phyloP scores from a whole-genome alignment of 306 rosid genomes.

The Sicyos edulis region DNA sequence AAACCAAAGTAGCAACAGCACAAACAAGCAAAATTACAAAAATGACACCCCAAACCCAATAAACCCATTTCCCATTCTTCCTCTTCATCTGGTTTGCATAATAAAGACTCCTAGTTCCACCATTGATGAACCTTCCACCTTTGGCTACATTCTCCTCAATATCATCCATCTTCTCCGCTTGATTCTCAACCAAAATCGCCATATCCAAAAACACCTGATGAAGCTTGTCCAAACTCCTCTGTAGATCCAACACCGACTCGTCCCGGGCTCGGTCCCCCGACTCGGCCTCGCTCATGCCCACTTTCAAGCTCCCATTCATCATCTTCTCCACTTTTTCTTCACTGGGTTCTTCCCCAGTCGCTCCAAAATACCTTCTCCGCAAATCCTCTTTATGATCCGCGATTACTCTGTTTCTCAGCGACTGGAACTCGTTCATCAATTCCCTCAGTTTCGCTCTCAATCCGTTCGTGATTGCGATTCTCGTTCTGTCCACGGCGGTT shows the following conservation, averaged over 20 bases:
- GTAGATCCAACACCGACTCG: constrained; percentile 72
- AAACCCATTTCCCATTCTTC: constrained; percentile 44
- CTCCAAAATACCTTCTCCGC: constrained; percentile 56
- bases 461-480: constrained; percentile 61
- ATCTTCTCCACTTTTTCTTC: constrained; percentile 67
- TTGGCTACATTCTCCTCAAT: constrained; percentile 78
- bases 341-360: constrained; percentile 56
- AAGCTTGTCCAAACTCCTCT: constrained; percentile 80
- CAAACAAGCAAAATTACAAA: constrained; percentile 52
- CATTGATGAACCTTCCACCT: constrained; percentile 56
- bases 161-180: constrained; percentile 66
- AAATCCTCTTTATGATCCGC: constrained; percentile 76
- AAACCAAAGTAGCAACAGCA: constrained; percentile 41
- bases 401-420: constrained; percentile 53
- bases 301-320: constrained; percentile 49
- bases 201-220: constrained; percentile 92
- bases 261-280: constrained; percentile 54
- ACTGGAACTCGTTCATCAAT: constrained; percentile 66
- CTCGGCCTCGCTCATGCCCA: constrained; percentile 43
- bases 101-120: constrained; percentile 57
- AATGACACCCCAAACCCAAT: constrained; percentile 48
- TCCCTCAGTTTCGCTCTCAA: constrained; percentile 72
- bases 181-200: constrained; percentile 85
- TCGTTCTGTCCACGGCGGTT: constrained; percentile 57
- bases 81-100: constrained; percentile 57